Conservation (phyloP, 192 early-diverging fungal species). For the Piromyces sp. region DNA sequence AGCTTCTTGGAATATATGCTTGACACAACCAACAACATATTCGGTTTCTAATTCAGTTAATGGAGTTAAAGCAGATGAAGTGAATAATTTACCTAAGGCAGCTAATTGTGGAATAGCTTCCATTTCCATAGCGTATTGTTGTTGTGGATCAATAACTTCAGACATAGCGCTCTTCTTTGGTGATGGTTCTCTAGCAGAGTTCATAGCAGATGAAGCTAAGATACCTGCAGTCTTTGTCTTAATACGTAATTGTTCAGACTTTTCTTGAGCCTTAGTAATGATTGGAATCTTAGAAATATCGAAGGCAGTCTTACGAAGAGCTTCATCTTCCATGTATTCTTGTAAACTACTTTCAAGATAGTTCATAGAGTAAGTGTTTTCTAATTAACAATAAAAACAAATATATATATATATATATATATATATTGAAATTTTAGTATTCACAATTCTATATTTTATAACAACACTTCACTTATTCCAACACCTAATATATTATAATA, state of each 20-base stretch:
- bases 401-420: background rate
- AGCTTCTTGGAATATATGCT: slow-evolving; percentile 80
- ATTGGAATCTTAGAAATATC: slow-evolving; percentile 62
- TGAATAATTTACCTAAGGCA: slow-evolving; percentile 69
- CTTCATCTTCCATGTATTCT: slow-evolving; percentile 58
- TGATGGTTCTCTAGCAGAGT: slow-evolving; percentile 9
- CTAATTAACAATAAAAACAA: slow-evolving; percentile 14
- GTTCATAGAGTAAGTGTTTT: slow-evolving; percentile 68
- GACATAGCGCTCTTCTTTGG: slow-evolving; percentile 1
- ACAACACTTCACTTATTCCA: too few species aligned
- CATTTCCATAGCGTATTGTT: slow-evolving; percentile 56
- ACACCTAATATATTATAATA: too few species aligned
- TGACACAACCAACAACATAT: slow-evolving; percentile 78
- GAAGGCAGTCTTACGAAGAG: slow-evolving; percentile 43
- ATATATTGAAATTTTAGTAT: too few species aligned
- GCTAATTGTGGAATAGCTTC: slow-evolving; percentile 67
- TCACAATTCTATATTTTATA: too few species aligned
- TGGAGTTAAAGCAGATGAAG: slow-evolving; percentile 60
- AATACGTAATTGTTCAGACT: slow-evolving; percentile 53
- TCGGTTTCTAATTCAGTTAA: slow-evolving; percentile 91
- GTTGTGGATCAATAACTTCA: slow-evolving; percentile 35
- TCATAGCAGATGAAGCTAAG: background rate
- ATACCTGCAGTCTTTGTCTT: slow-evolving; percentile 17
- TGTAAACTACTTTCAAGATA: slow-evolving; percentile 73
- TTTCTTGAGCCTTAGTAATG: slow-evolving; percentile 70